Conservation (phyloP, 108 stramenopile species). For the Conticribra weissflogii region DNA sequence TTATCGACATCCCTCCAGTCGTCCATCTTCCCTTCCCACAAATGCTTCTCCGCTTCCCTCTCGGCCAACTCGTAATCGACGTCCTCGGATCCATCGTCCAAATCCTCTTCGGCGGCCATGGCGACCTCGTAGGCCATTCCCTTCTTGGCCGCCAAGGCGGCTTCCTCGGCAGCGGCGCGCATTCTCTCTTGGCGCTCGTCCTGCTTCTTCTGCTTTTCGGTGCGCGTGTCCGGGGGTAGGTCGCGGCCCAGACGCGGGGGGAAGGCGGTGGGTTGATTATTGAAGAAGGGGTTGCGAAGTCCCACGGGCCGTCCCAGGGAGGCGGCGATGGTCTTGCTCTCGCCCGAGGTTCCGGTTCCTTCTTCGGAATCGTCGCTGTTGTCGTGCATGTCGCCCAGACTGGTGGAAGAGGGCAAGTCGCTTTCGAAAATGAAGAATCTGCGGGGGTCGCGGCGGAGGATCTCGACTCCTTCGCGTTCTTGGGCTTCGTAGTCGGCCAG, state of each 20-base stretch:
- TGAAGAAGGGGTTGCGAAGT: constrained; percentile 64
- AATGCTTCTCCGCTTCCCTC: constrained; percentile 78
- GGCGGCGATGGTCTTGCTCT: constrained; percentile 24
- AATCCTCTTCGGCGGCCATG: constrained; percentile 56
- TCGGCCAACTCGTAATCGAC: constrained; percentile 60
- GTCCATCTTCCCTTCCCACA: constrained; percentile 67
- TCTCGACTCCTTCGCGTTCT: constrained; percentile 77
- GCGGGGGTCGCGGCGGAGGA: constrained; percentile 73
- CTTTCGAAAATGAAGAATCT: constrained; percentile 82
- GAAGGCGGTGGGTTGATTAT: constrained; percentile 61
- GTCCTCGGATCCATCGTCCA: constrained; percentile 51
- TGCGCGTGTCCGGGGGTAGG: constrained; percentile 71
- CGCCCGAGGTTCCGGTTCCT: constrained; percentile 10
- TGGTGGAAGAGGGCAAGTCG: constrained; percentile 34
- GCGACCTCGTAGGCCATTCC: constrained; percentile 49
- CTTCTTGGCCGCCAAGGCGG: constrained; percentile 43
- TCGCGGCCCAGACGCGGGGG: constrained; percentile 67
- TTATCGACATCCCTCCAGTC: constrained; percentile 48
- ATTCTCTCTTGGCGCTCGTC: constrained; percentile 78
- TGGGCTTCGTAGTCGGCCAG: constrained; percentile 73
- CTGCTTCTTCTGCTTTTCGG: constrained; percentile 83
- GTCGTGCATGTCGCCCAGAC: constrained; percentile 12
- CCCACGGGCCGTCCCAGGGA: constrained; percentile 73
- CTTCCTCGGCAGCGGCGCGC: constrained; percentile 71
- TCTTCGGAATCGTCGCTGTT: constrained; percentile 10